These are phyloP conservation scores for Candida sonorensis DNA, from an alignment of 805 yeast genomes.

Conservation along the genomic window DNA sequence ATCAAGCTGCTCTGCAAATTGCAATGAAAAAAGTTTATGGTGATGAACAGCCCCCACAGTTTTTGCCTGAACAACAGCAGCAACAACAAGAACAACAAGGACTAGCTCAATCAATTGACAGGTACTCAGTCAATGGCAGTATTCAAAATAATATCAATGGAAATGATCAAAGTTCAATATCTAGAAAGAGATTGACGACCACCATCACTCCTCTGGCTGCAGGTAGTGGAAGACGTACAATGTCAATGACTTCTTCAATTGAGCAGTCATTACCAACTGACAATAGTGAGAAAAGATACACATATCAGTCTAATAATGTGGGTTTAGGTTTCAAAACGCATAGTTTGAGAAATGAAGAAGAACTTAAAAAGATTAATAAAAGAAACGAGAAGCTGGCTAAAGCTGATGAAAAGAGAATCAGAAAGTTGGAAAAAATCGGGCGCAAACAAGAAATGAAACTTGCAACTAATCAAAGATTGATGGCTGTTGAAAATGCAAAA, in stretches of 20 bases:
- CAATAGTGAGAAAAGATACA: neutral
- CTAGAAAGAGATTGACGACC: no score
- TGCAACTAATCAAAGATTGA: slow-evolving; percentile 20
- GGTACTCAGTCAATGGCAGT: no score
- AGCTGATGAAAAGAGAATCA: slow-evolving; percentile 16
- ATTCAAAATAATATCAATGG: no score
- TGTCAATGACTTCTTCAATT: slow-evolving; percentile 8
- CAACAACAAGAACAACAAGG: slow-evolving; percentile 2
- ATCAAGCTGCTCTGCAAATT: slow-evolving; percentile 45
- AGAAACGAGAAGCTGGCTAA: slow-evolving; percentile 10
- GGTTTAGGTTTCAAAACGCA: slow-evolving; percentile 25
- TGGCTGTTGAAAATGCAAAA: slow-evolving; percentile 15
- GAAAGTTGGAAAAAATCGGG: slow-evolving; percentile 14
- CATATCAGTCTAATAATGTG: slow-evolving; percentile 22
- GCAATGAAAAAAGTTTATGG: slow-evolving; percentile 56
- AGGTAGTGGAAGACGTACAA: slow-evolving; percentile 4
- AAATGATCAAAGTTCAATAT: no score
- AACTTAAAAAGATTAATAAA: slow-evolving; percentile 11
- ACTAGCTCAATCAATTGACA: slow-evolving; percentile 8
- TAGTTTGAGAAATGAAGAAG: slow-evolving; percentile 20
- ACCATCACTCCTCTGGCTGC: no score
- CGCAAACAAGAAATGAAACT: slow-evolving; percentile 17
- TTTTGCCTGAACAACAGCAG: neutral
- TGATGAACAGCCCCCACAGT: slow-evolving; percentile 8
- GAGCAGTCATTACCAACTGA: slow-evolving; percentile 1